These are phyloP conservation scores for Batrachochytrium dendrobatidis DNA, from an alignment of 371 early-diverging fungal species.

Conservation along the genomic window DNA sequence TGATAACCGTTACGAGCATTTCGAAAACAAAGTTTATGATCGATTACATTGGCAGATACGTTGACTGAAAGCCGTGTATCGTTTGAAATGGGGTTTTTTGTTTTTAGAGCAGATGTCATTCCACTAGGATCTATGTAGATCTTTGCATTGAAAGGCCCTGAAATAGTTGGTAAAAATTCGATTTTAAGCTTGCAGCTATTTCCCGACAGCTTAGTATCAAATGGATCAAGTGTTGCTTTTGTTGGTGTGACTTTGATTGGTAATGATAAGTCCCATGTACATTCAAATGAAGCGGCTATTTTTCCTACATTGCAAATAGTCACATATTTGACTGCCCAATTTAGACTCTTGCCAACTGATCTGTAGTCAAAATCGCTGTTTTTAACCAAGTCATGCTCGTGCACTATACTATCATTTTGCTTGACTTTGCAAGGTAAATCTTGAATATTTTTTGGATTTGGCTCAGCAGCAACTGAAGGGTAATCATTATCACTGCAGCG, in stretches of 20 bases:
- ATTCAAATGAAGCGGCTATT: conserved; percentile 9
- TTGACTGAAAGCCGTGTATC: conserved; percentile 8
- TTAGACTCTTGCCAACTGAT: no score
- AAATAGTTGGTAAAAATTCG: conserved; percentile 11
- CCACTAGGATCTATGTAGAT: no score
- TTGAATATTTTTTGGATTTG: conserved; percentile 1
- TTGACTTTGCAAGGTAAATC: no score
- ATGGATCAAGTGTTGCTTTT: neutral
- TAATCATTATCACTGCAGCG: no score
- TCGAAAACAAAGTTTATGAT: conserved; percentile 25
- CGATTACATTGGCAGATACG: conserved; percentile 21
- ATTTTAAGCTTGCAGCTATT: conserved; percentile 8
- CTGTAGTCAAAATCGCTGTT: no score
- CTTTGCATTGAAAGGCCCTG: conserved; percentile 13
- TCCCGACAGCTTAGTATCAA: neutral
- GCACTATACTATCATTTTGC: no score
- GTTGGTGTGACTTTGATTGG: conserved; percentile 13
- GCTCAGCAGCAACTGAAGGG: neutral
- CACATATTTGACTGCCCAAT: conserved; percentile 9
- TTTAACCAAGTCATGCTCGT: no score
- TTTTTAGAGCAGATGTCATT: conserved; percentile 6
- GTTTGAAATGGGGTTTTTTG: conserved; percentile 3
- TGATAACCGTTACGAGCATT: conserved; percentile 8
- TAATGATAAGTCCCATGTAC: conserved; percentile 1
- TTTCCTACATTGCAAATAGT: conserved; percentile 14